Percentiles rank a stretch among this genome's conserved stretches.
Conservation (phyloP, 345 rosid genomes). For the Iberis pinnata region DNA sequence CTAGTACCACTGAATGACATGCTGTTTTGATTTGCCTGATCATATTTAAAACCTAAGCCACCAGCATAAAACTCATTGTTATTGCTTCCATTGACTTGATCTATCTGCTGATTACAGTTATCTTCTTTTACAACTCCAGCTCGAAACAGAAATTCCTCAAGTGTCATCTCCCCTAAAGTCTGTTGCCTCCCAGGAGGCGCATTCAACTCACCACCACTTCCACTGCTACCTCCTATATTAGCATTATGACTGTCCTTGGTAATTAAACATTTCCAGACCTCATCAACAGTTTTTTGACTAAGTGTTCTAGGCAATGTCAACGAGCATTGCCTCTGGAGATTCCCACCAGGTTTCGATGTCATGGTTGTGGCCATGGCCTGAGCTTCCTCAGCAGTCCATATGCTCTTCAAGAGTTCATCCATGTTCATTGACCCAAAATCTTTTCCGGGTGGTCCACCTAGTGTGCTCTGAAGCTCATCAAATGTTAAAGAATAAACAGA, state of each 20-base stretch:
- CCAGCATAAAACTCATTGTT: constrained; percentile 43
- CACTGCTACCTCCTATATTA: constrained; percentile 31
- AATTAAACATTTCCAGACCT: constrained; percentile 72
- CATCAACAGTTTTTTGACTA: constrained; percentile 94
- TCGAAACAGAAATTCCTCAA: constrained; percentile 83
- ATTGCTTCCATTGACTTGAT: constrained; percentile 30
- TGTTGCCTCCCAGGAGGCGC: constrained; percentile 47
- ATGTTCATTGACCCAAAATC: constrained; percentile 97
- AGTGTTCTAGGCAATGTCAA: constrained; percentile 80
- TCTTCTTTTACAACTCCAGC: constrained; percentile 92
- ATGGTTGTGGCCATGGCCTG: constrained; percentile 45
- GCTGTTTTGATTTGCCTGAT: constrained; percentile 47
- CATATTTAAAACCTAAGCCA: constrained; percentile 47
- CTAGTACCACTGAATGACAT: constrained; percentile 32
- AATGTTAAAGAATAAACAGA: constrained; percentile 78
- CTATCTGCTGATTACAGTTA: constrained; percentile 29
- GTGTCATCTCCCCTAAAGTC: constrained; percentile 69
- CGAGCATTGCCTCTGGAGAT: constrained; percentile 90
- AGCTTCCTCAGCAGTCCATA: constrained; percentile 88
- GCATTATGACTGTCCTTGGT: constrained; percentile 42
- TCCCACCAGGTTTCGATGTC: constrained; percentile 34
- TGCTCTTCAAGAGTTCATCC: constrained; percentile 83
- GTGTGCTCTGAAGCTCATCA: constrained; percentile 76
- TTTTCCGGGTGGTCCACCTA: constrained; percentile 61
- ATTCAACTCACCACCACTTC: constrained; percentile 33